These are phyloP conservation scores for Pythium myriotylum DNA, from an alignment of 352 stramenopile species.

Conservation along the genomic window DNA sequence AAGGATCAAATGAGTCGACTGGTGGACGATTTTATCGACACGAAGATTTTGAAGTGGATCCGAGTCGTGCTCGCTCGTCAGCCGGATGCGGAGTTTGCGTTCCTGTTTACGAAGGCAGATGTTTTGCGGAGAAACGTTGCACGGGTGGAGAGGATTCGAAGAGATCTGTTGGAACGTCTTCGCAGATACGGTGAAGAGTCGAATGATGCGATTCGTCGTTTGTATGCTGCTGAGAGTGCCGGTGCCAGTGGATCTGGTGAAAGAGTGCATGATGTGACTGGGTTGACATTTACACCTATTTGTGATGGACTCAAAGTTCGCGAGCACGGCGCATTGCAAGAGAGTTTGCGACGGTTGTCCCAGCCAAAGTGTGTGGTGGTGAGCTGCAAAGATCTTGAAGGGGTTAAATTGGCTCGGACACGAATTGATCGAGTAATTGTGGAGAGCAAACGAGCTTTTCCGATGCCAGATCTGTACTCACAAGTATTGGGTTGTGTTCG, in stretches of 20 bases:
- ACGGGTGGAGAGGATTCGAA: background rate
- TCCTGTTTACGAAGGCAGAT: constrained; percentile 19
- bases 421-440: background rate
- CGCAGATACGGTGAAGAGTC: background rate
- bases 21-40: constrained; percentile 16
- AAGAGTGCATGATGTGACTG: too few relatives aligned
- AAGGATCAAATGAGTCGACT: background rate
- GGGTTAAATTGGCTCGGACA: background rate
- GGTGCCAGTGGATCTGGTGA: too few relatives aligned
- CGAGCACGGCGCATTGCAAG: background rate
- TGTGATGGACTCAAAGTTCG: too few relatives aligned
- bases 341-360: background rate
- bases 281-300: too few relatives aligned
- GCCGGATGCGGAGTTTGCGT: constrained; percentile 22
- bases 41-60: constrained; percentile 5
- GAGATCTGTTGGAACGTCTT: background rate
- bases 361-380: background rate
- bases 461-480: constrained; percentile 15
- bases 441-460: constrained; percentile 6
- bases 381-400: background rate
- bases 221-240: too few relatives aligned
- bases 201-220: too few relatives aligned
- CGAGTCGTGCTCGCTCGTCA: constrained; percentile 15
- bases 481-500: background rate
- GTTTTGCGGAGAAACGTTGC: background rate